These are phyloP conservation scores for Dactylellina drechsleri DNA, from an alignment of 2,329 filamentous ascomycete genomes.

Conservation along the genomic window DNA sequence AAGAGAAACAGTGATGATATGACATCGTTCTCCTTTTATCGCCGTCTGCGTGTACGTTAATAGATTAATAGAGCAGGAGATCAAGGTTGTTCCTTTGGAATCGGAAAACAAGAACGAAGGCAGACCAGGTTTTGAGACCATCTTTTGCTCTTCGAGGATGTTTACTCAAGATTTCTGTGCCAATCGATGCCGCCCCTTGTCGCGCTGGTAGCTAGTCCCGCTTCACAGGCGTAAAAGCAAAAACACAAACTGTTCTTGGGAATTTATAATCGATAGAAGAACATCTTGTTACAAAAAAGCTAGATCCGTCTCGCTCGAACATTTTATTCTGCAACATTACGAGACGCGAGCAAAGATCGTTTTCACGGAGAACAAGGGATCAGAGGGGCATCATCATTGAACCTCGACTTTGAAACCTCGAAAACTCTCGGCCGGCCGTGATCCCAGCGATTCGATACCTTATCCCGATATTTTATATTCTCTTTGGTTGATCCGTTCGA, in stretches of 20 bases:
- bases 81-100: conserved; percentile 13
- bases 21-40: conserved; percentile 22
- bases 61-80: conserved; percentile 14
- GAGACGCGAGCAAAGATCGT: neutral
- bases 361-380: conserved; percentile 17
- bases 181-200: conserved; percentile 19
- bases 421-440: neutral
- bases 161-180: conserved; percentile 32
- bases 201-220: conserved; percentile 14
- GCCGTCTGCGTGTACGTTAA: conserved; percentile 17
- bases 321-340: conserved; percentile 10
- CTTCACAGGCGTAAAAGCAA: conserved; percentile 22
- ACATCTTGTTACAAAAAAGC: neutral
- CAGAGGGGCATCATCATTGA: conserved; percentile 39
- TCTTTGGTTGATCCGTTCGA: neutral
- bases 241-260: neutral
- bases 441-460: no score
- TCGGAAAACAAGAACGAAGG: conserved; percentile 21
- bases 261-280: conserved; percentile 18
- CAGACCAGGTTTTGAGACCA: conserved; percentile 30
- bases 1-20: conserved; percentile 17
- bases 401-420: conserved; percentile 35
- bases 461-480: conserved; percentile 15
- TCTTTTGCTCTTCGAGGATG: conserved; percentile 18
- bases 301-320: neutral